These are phyloP conservation scores for Penicillium sp. DNA, from an alignment of 2,329 filamentous ascomycete species.

Conservation along the genomic window DNA sequence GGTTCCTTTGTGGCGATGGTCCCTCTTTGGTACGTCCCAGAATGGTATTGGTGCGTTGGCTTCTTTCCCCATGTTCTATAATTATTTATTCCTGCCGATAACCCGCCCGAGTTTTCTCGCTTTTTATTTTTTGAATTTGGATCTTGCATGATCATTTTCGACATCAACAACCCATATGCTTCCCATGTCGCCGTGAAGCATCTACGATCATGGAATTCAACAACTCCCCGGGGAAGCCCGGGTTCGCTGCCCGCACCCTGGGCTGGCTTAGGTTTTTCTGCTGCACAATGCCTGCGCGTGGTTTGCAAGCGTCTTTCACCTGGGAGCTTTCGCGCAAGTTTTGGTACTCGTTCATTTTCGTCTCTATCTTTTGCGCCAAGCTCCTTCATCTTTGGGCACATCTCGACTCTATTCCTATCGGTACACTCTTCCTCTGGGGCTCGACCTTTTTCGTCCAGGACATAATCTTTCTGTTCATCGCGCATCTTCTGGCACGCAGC, in stretches of 20 bases:
- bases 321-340: conserved; percentile 22
- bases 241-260: conserved; percentile 2
- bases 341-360: conserved; percentile 24
- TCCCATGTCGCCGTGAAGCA: conserved; percentile 1
- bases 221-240: conserved; percentile 3
- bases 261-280: conserved; percentile 12
- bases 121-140: background rate
- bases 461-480: conserved; percentile 20
- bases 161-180: background rate
- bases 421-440: conserved; percentile 26
- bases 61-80: conserved; percentile 14
- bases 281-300: conserved; percentile 19
- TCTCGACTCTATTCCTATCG: conserved; percentile 19
- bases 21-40: background rate
- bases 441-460: conserved; percentile 31
- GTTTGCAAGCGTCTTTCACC: conserved; percentile 4
- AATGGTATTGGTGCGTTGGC: background rate
- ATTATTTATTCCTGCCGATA: conserved; percentile 6
- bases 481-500: conserved; percentile 14
- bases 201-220: conserved; percentile 8
- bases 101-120: background rate
- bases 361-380: conserved; percentile 26
- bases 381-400: conserved; percentile 30
- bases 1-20: conserved; percentile 6
- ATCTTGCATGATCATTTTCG: background rate